A percentile compares a stretch with the other conserved stretches of the same genome.
Evolutionary conservation across 768 basidiomycete genomes (phyloP).

Genomic region (Suillus brevipes): DNA sequence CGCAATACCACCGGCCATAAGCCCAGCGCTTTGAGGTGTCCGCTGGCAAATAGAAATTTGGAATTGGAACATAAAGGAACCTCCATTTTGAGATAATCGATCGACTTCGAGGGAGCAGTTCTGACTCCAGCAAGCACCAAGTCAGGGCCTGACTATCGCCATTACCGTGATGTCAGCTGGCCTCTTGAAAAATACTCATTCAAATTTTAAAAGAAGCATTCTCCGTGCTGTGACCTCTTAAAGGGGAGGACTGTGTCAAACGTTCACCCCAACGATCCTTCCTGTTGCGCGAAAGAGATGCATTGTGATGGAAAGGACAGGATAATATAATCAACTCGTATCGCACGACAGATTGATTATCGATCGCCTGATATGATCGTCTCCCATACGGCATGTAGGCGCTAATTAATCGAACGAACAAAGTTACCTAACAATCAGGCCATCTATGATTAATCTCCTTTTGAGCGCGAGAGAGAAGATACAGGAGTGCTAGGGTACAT

Average conservation of each 20-base stretch:
- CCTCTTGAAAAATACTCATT: background rate
- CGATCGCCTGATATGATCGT: background rate
- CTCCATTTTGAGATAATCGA: background rate
- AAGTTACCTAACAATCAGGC: background rate
- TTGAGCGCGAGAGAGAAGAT: background rate
- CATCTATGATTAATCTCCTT: constrained; percentile 1
- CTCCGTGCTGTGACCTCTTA: background rate
- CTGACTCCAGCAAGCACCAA: background rate
- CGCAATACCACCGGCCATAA: background rate
- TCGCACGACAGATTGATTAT: background rate
- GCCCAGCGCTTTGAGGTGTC: background rate
- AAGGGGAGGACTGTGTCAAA: background rate
- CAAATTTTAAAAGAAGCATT: background rate
- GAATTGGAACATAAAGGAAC: constrained; percentile 1
- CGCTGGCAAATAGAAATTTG: background rate
- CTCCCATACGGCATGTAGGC: background rate
- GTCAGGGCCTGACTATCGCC: background rate
- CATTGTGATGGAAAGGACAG: background rate
- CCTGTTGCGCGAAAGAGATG: background rate
- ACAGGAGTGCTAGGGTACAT: background rate
- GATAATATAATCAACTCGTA: constrained; percentile 2
- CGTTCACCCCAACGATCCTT: background rate
- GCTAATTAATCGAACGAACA: background rate
- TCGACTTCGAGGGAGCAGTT: background rate
- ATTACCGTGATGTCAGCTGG: background rate